Evolutionary conservation across 176 grass and related monocot species (phyloP), one percentile per base, ranked within the genome.

Genomic region (Tuctoria greenei): DNA sequence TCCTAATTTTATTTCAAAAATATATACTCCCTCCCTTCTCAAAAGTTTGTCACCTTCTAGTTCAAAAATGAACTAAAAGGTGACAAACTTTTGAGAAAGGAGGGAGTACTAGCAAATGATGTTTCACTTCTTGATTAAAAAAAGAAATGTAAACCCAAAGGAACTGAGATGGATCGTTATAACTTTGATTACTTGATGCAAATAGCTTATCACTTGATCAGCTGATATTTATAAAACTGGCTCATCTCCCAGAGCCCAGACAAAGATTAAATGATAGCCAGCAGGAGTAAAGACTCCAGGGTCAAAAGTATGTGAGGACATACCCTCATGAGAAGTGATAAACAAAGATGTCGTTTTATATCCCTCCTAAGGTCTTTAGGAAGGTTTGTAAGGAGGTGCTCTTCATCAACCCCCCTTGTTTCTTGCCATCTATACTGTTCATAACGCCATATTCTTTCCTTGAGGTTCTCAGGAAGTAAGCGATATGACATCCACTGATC

Each of bases 391-490:
- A 97, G 88, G 58, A 93, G 84, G 18, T 49, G 44, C 49, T 97
- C 86, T 89, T 97, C 94, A 65, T 97, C 88, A 65, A 97, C 88
- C 20, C 94, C 94, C 17, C 91, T 85, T 39, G 90, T 97, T 78
- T 97, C 90, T 82, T 97, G 90, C 91, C 91, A 97, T 80, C 76
- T 97, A 55, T 97, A 97, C 27, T 91, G 91, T 67, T 93, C 90
- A 67, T 97, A 81, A 76, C 86, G 90, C 10, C 81, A 74, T 87
- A 97, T 93, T 67, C 91, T 74, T 81, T 97, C 94, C 71, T 80
- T 97, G 25, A 97, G 73, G 44, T 61, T 91, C 68, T 91, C 91
- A 81, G 94, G 91, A 90, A 97, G 88, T 44, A 81, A 70, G 10
- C 94, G 78, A 78, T 93, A 81, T 69, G 86, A 83, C 91, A 97